Conservation (phyloP, 2,329 filamentous ascomycete species). For the Stemphylium vesicarium region DNA sequence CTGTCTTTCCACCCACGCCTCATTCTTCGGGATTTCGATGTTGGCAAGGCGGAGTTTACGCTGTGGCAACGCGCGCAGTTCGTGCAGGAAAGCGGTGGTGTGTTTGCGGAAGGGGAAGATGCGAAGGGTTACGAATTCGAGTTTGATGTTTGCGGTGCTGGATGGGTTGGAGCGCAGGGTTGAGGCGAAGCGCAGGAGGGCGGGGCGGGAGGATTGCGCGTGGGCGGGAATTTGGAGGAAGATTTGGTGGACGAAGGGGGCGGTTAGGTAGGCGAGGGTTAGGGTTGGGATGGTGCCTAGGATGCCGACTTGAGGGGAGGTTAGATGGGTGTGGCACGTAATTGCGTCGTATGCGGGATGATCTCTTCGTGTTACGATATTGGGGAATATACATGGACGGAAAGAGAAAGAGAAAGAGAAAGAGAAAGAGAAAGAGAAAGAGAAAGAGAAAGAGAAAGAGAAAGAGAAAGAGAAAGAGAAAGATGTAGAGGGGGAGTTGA, state of each 20-base stretch:
- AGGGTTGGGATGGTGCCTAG: constrained; percentile 41
- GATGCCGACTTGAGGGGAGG: constrained; percentile 29
- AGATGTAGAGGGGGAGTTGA: too few species aligned
- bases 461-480: too few species aligned
- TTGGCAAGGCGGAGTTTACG: constrained; percentile 41
- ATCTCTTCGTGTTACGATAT: background rate
- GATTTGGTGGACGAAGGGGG: constrained; percentile 46
- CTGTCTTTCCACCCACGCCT: constrained; percentile 27
- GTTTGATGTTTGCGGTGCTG: constrained; percentile 33
- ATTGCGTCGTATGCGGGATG: too few species aligned
- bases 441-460: too few species aligned
- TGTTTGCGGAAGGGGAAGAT: constrained; percentile 42
- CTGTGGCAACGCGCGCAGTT: constrained; percentile 41
- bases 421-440: too few species aligned
- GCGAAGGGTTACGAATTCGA: constrained; percentile 47
- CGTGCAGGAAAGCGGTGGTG: constrained; percentile 37
- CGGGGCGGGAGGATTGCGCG: constrained; percentile 32
- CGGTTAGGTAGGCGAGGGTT: constrained; percentile 43
- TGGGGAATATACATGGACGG: background rate
- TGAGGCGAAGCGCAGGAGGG: constrained; percentile 35
- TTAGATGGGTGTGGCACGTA: background rate
- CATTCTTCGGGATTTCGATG: constrained; percentile 37
- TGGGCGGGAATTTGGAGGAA: constrained; percentile 41
- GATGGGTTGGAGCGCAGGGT: constrained; percentile 19
- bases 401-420: background rate